Conservation (phyloP, 805 yeast genomes). For the Myxozyma monticola region DNA sequence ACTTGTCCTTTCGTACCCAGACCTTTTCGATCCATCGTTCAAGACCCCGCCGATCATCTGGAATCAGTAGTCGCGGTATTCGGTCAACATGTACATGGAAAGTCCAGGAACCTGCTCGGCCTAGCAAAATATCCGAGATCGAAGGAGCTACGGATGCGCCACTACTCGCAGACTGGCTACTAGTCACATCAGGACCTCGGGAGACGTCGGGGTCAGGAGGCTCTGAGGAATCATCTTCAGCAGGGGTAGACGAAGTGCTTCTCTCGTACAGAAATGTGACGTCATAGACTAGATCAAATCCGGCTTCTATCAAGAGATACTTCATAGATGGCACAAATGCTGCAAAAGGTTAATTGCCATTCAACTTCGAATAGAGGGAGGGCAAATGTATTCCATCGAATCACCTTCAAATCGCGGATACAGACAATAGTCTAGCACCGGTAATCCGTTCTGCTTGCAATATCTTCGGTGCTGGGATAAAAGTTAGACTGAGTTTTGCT, state of each 20-base stretch:
- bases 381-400: slow-evolving; percentile 49
- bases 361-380: slow-evolving; percentile 11
- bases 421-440: slow-evolving; percentile 57
- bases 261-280: slow-evolving; percentile 50
- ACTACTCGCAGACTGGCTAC: no score
- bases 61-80: slow-evolving; percentile 20
- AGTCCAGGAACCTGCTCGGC: slow-evolving; percentile 14
- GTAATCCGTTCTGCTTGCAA: slow-evolving; percentile 59
- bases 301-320: slow-evolving; percentile 33
- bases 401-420: slow-evolving; percentile 66
- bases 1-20: slow-evolving; percentile 49
- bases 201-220: no score
- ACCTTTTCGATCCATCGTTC: slow-evolving; percentile 40
- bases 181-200: no score
- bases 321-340: slow-evolving; percentile 35
- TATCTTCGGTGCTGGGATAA: slow-evolving; percentile 51
- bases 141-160: slow-evolving; percentile 2
- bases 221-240: no score
- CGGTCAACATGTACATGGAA: slow-evolving; percentile 25
- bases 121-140: slow-evolving; percentile 5
- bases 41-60: slow-evolving; percentile 43
- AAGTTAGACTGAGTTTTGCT: not conserved
- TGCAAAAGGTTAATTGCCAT: slow-evolving; percentile 9
- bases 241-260: slow-evolving; percentile 3
- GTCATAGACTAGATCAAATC: slow-evolving; percentile 48